Evolutionary conservation across 495 filamentous ascomycete species (phyloP).

Genomic region (Penicillium malachiteum): DNA sequence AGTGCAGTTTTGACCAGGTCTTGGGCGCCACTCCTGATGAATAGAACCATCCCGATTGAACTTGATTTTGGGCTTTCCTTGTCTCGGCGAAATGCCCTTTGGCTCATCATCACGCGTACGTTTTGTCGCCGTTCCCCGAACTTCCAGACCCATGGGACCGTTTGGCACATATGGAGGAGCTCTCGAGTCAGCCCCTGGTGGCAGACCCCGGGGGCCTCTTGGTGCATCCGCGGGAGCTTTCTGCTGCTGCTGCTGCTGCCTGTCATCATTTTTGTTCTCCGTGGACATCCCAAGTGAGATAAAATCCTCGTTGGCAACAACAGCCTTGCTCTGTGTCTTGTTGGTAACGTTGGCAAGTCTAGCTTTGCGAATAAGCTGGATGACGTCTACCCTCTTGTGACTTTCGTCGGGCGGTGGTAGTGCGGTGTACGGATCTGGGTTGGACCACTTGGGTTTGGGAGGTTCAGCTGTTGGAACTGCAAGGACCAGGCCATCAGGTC

Average conservation of each 20-base stretch:
- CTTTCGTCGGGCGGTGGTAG: conserved; percentile 69
- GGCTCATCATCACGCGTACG: conserved; percentile 69
- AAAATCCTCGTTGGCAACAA: conserved; percentile 70
- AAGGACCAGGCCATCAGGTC: conserved; percentile 37
- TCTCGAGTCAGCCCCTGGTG: background rate
- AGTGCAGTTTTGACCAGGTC: conserved; percentile 41
- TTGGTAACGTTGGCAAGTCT: conserved; percentile 47
- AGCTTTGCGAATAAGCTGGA: conserved; percentile 84
- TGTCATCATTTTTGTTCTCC: conserved; percentile 1
- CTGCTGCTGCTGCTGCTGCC: background rate
- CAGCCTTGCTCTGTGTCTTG: conserved; percentile 48
- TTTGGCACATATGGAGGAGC: conserved; percentile 10
- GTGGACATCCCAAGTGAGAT: conserved; percentile 73
- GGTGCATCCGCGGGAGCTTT: conserved; percentile 37
- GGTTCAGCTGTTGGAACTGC: conserved; percentile 15
- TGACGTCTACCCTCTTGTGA: conserved; percentile 74
- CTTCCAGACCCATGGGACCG: conserved; percentile 15
- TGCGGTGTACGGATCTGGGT: conserved; percentile 86
- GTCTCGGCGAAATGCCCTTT: conserved; percentile 46
- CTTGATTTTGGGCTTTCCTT: conserved; percentile 44
- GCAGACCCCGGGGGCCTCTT: conserved; percentile 17
- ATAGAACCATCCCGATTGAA: conserved; percentile 48
- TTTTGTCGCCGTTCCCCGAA: conserved; percentile 40
- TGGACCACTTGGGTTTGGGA: conserved; percentile 76
- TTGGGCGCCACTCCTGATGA: conserved; percentile 55